Evolutionary conservation across 305 asterid species (phyloP).

Genomic region (Vinca major): DNA sequence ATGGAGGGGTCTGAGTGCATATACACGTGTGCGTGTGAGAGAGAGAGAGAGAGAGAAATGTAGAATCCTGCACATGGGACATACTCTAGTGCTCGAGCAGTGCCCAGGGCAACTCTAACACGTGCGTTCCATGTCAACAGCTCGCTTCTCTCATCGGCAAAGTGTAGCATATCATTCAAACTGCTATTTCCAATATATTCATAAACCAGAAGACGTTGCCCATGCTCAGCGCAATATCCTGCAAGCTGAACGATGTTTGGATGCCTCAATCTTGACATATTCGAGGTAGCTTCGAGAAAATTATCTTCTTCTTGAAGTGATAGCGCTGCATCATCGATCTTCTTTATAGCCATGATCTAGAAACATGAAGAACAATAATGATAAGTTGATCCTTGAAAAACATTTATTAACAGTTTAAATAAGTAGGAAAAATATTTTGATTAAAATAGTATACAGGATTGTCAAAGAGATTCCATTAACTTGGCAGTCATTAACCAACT

Average conservation of each 20-base stretch:
- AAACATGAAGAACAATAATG: conserved; percentile 12
- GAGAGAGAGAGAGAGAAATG: not conserved
- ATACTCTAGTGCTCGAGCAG: conserved; percentile 97
- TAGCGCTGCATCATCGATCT: conserved; percentile 71
- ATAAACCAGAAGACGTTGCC: conserved; percentile 82
- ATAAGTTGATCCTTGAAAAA: conserved; percentile 1
- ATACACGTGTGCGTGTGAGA: not conserved
- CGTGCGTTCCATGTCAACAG: conserved; percentile 94
- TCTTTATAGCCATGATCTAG: conserved; percentile 76
- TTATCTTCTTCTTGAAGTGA: conserved; percentile 86
- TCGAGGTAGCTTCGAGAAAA: conserved; percentile 79
- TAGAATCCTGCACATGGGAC: conserved; percentile 17
- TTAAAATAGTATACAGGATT: not conserved
- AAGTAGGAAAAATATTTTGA: not conserved
- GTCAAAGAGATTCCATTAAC: not conserved
- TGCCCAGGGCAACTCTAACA: conserved; percentile 89
- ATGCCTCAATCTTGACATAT: conserved; percentile 85
- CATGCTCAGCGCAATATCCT: conserved; percentile 90
- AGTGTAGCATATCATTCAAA: conserved; percentile 90
- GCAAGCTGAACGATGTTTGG: conserved; percentile 74
- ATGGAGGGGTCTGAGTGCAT: not conserved
- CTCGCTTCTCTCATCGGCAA: conserved; percentile 71
- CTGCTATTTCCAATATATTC: conserved; percentile 70
- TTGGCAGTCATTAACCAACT: not conserved
- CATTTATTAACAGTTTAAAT: not conserved